phyloP scores from a whole-genome alignment of 202 grass and related monocot genomes.

The Eragrostis tef region DNA sequence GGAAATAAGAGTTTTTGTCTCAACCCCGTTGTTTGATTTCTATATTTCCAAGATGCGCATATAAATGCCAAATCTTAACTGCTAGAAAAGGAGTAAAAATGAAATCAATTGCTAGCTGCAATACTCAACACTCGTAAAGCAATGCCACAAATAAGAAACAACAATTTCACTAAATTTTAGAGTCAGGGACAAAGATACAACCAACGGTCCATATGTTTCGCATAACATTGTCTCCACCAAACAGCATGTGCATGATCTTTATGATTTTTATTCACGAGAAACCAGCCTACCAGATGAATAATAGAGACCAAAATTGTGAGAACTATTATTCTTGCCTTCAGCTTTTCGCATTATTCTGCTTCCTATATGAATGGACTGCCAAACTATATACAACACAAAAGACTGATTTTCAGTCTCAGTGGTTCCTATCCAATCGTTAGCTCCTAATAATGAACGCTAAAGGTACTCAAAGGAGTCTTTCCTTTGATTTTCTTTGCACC shows the following conservation, averaged over 20 bases:
- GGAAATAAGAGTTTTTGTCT: neutral
- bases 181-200: neutral
- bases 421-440: conserved; percentile 34
- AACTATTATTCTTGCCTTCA: conserved; percentile 12
- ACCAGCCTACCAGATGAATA: neutral
- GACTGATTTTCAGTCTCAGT: conserved; percentile 46
- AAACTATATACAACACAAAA: conserved; percentile 53
- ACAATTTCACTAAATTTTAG: neutral
- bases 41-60: neutral
- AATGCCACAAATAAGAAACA: neutral
- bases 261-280: conserved; percentile 29
- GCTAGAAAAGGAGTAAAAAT: too few species aligned
- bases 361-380: conserved; percentile 3
- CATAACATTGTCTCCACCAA: conserved; percentile 13
- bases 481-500: conserved; percentile 29
- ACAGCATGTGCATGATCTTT: conserved; percentile 17
- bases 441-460: conserved; percentile 26
- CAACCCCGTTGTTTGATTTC: neutral
- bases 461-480: neutral
- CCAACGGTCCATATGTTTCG: conserved; percentile 21
- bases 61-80: too few species aligned
- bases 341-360: conserved; percentile 43
- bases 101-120: too few species aligned
- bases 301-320: neutral
- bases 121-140: neutral